These are phyloP conservation scores for Dacryopinax primogenitus DNA, from an alignment of 768 basidiomycete genomes.

Conservation along the genomic window DNA sequence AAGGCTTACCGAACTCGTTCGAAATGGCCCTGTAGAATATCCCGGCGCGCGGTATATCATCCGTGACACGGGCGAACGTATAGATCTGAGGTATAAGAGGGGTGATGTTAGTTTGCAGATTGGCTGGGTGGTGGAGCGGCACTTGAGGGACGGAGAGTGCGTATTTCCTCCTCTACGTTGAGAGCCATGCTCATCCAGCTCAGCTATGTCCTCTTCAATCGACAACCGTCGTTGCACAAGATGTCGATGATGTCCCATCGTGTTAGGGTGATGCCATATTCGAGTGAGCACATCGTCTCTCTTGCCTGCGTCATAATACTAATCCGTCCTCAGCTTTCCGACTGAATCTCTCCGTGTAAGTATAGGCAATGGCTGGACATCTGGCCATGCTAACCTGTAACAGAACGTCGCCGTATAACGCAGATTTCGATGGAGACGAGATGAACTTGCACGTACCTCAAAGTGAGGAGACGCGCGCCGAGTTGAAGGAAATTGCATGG, in stretches of 20 bases:
- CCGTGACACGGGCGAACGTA: constrained; percentile 91
- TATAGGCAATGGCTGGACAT: constrained; percentile 22
- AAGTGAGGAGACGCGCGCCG: constrained; percentile 94
- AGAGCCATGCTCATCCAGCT: constrained; percentile 14
- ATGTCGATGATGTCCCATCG: constrained; percentile 99
- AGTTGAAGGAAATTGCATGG: constrained; percentile 97
- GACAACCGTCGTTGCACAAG: constrained; percentile 95
- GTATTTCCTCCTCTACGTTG: constrained; percentile 27
- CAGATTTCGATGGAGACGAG: constrained; percentile 99
- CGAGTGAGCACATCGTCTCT: constrained; percentile 47
- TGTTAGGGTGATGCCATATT: constrained; percentile 94
- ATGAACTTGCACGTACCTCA: constrained; percentile 99
- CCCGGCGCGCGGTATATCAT: constrained; percentile 96
- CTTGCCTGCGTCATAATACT: constrained; percentile 13
- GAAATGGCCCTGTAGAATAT: constrained; percentile 87
- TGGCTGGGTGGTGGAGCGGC: constrained; percentile 96
- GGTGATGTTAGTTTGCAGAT: constrained; percentile 92
- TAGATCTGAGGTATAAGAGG: constrained; percentile 90
- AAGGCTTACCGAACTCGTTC: constrained; percentile 85
- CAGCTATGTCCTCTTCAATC: constrained; percentile 90
- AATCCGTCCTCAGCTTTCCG: constrained; percentile 60
- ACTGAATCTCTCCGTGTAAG: constrained; percentile 92
- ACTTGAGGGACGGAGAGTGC: constrained; percentile 96
- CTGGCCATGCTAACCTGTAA: constrained; percentile 12
- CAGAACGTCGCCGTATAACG: constrained; percentile 94